Base-by-base conservation (phyloP, 331 rosid species). In the Malus hybrid region DNA sequence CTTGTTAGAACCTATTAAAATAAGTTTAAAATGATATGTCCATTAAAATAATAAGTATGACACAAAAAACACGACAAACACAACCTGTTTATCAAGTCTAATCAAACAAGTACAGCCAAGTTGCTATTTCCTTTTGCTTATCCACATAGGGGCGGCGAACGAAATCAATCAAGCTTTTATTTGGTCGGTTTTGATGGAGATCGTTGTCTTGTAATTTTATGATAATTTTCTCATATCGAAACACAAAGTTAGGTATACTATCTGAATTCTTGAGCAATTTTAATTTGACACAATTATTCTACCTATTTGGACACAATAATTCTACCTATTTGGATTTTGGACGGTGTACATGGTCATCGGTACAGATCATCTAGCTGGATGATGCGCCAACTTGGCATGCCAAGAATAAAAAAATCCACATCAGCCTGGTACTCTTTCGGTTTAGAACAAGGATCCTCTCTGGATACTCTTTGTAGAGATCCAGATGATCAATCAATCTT, bases 111-210 rank as follows among this genome's bases (percentile, higher is more conserved):
- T 32, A 46, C 15, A 29, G 7, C 34, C 71, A 75, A 83, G 76
- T 65, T 36, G 44, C 73, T 62, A 39, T 63, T 0, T 16, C 13
- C 46, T 64, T 64, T 56, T 55, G 79, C 46, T 66, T 62, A 61
- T 73, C 62, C 36, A 76, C 63, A 55, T 46, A 54, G n/a, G 89
- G 96, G 81, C 96, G 96, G 96, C 81, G 64, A 52, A 19, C 50
- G 72, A 32, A 60, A 68, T 29, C 74, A 86, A 79, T 75, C 61
- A 76, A 71, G 61, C 70, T 81, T 32, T 75, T 20, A 64, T 56
- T 57, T 73, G 89, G 93, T 83, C 91, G 93, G 93, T 81, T 65
- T 65, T 64, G 84, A 86, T 86, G 74, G 84, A 36, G 88, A 79
- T 76, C 55, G 50, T 76, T 59, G 39, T 28, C 82, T 70, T 82